Conservation (phyloP, 441 rosid genomes). For the Daphne laureola region DNA sequence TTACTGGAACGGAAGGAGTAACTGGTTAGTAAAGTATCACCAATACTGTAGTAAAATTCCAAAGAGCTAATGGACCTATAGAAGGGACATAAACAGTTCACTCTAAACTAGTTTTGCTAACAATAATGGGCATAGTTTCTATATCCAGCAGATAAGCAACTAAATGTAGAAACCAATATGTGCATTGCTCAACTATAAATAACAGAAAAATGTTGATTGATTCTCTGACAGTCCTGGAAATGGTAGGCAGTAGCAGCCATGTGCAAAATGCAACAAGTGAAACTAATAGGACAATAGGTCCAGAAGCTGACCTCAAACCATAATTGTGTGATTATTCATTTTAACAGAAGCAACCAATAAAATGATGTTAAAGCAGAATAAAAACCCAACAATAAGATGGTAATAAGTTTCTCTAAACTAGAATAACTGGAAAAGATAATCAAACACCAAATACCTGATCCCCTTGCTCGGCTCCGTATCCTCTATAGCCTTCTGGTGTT, state of each 20-base stretch:
- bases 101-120: too few relatives aligned
- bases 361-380: slow-evolving; percentile 6
- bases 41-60: too few relatives aligned
- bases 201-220: too few relatives aligned
- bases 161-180: too few relatives aligned
- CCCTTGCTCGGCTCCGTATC: slow-evolving; percentile 64
- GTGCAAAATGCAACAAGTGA: neutral
- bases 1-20: too few relatives aligned
- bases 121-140: too few relatives aligned
- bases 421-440: slow-evolving; percentile 4
- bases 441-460: slow-evolving; percentile 27
- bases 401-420: neutral
- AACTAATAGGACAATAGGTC: neutral
- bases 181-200: too few relatives aligned
- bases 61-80: too few relatives aligned
- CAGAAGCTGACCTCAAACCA: neutral
- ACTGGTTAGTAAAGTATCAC: too few relatives aligned
- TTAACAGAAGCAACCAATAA: slow-evolving; percentile 1
- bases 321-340: neutral
- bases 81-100: too few relatives aligned
- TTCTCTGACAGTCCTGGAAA: too few relatives aligned
- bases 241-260: neutral
- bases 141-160: too few relatives aligned
- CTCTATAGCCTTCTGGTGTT: slow-evolving; percentile 44
- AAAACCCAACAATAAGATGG: neutral